phyloP scores from a whole-genome alignment of 768 basidiomycete genomes.

The Omphalotus guepiniiformis region DNA sequence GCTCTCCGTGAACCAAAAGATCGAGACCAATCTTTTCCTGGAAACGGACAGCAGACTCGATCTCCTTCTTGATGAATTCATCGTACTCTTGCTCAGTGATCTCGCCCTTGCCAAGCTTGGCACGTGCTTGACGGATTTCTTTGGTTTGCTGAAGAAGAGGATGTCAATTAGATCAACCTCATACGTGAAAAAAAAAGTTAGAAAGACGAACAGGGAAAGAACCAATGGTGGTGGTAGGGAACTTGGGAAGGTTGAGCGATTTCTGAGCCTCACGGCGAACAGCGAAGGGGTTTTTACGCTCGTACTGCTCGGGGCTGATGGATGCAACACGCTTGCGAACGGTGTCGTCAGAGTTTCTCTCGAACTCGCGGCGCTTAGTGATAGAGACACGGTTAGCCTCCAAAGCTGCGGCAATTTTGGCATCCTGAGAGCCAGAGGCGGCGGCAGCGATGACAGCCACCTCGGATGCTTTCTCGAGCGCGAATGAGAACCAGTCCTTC shows the following conservation, averaged over 20 bases:
- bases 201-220: constrained; percentile 81
- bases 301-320: constrained; percentile 80
- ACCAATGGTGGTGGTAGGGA: constrained; percentile 98
- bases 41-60: constrained; percentile 90
- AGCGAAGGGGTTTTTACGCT: constrained; percentile 88
- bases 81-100: constrained; percentile 86
- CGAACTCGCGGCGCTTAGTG: constrained; percentile 90
- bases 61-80: constrained; percentile 97
- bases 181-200: neutral
- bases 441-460: constrained; percentile 83
- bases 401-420: constrained; percentile 63
- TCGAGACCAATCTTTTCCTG: constrained; percentile 97
- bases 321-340: constrained; percentile 94
- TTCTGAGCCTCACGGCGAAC: constrained; percentile 85
- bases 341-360: constrained; percentile 86
- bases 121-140: constrained; percentile 96
- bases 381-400: constrained; percentile 91
- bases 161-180: constrained; percentile 12
- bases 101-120: constrained; percentile 90
- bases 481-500: constrained; percentile 98
- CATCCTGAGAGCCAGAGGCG: constrained; percentile 81
- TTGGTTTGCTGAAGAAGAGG: constrained; percentile 78
- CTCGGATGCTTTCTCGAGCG: constrained; percentile 91
- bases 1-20: constrained; percentile 97
- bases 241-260: constrained; percentile 88